Conservation (phyloP, 148 eudicot genomes). For the Gaultheria prostrata region DNA sequence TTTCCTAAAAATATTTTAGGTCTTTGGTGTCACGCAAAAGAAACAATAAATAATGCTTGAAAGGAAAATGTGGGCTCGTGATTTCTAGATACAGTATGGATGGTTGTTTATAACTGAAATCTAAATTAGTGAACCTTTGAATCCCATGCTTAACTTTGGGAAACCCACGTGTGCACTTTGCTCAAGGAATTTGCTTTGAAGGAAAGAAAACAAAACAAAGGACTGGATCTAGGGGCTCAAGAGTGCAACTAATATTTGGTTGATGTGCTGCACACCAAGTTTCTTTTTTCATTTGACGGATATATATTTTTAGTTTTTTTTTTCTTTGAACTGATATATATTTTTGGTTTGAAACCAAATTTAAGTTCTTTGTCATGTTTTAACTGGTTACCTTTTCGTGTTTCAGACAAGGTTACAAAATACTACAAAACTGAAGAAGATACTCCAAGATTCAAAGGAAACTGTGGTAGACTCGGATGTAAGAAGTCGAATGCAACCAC, state of each 20-base stretch:
- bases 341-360: not conserved
- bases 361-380: not conserved
- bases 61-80: not conserved
- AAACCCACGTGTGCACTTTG: not conserved
- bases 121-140: not conserved
- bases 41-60: not conserved
- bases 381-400: not conserved
- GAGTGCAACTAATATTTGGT: not conserved
- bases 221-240: not conserved
- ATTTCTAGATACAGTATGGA: not conserved
- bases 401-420: conserved; percentile 50
- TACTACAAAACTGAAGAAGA: conserved; percentile 62
- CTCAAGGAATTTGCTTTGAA: not conserved
- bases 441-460: conserved; percentile 69
- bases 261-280: not conserved
- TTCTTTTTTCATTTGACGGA: not conserved
- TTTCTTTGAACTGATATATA: not conserved
- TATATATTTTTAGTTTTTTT: not conserved
- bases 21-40: not conserved
- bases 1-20: not conserved
- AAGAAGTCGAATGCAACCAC: conserved; percentile 58
- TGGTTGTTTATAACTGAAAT: not conserved
- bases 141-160: not conserved
- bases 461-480: conserved; percentile 53
- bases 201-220: not conserved